Base-by-base conservation (phyloP, 352 stramenopile species). In the Pythium volutum region DNA sequence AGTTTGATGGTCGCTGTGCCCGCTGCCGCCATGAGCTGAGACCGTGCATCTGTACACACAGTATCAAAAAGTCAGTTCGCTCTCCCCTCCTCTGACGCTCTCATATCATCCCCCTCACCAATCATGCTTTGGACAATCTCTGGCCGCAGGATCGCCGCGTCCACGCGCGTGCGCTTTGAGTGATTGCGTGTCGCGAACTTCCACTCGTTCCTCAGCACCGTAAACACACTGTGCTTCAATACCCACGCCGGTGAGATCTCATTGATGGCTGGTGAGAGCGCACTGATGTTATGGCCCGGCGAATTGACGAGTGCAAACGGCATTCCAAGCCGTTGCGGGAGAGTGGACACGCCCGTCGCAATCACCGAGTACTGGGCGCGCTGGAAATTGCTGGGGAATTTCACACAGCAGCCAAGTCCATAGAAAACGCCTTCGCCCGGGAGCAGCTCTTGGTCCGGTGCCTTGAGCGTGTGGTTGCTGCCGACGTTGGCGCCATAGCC, bases 381-480 rank as follows among this genome's bases (percentile, higher is more conserved):
- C 7, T 81, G 85, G 25, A 99, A 90, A 70, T 98, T 96, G 51
- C 92, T 93, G 8, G 96, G 96, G 60, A 98, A 98, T 74, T 98
- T 98, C 53, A 98, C 74, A 54, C 93, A 93, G 62, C 78, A 95
- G 10, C 83, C 87, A 9, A 99, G 75, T 0, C 96, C 96, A 72
- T 96, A 99, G 73, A 99, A 99, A 25, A 97, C 67, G 47, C 96
- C 96, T 71, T 99, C 96, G 3, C 96, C 96, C 0, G 84, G 81
- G 41, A 93, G 84, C 3, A 95, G 76, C 71, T 99, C 96, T 72
- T 95, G 86, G 58, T 95, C 86, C 0, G 86, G 86, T 0, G 83
- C 84, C 50, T 93, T 93, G n/a, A 95, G 67, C 43, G 96, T 99
- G 73, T 99, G 96, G 71, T 99, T 99, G 56, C 89, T 98, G 42